Conservation (phyloP, 768 basidiomycete species). For the Lactifluus echinatus region DNA sequence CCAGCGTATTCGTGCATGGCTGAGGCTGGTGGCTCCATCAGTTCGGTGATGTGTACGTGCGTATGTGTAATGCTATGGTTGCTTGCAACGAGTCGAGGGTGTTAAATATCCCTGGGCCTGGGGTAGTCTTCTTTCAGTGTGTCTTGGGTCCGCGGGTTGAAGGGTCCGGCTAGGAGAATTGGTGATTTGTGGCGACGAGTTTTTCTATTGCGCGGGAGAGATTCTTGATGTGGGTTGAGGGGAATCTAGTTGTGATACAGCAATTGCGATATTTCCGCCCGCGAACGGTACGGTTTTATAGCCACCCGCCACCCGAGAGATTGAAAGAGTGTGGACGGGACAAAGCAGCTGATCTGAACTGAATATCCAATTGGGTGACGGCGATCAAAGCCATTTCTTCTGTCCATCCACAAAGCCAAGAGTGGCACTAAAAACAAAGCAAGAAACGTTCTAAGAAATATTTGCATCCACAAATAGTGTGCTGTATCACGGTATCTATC, state of each 20-base stretch:
- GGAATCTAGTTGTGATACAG: not conserved
- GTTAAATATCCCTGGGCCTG: not conserved
- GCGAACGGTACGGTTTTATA: not conserved
- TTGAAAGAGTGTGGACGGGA: no score
- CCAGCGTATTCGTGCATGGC: not conserved
- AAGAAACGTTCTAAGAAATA: no score
- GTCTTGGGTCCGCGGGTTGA: not conserved
- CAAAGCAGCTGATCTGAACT: no score
- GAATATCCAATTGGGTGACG: not conserved
- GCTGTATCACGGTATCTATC: no score
- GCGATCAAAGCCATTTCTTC: not conserved
- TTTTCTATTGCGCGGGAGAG: not conserved
- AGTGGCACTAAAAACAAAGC: not conserved
- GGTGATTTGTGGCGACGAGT: conserved; percentile 2
- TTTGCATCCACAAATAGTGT: no score
- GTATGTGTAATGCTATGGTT: no score
- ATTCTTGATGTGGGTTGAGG: not conserved
- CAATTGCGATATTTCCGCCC: no score
- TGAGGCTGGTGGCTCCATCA: not conserved
- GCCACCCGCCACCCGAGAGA: no score
- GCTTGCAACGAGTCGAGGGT: no score
- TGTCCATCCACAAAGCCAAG: not conserved
- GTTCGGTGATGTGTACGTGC: no score
- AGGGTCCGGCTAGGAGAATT: not conserved
- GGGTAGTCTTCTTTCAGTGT: not conserved